phyloP scores from a whole-genome alignment of 371 early-diverging fungal species.

The Mortierella sp. region DNA sequence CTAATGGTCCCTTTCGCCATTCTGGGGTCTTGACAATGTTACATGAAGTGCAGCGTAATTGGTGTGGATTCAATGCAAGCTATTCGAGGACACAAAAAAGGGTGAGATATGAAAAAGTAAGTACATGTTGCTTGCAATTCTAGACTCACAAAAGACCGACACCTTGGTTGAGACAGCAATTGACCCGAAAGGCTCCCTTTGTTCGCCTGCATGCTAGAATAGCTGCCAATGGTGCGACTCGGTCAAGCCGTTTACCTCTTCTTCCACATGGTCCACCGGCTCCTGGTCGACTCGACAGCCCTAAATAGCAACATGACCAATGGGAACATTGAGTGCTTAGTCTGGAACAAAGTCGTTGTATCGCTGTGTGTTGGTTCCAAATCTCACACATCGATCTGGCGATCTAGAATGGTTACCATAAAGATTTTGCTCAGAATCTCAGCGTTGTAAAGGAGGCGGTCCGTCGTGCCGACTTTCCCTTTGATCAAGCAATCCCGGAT shows the following conservation, averaged over 20 bases:
- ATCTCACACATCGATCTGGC: not conserved
- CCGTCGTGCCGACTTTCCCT: slow-evolving; percentile 42
- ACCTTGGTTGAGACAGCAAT: not conserved
- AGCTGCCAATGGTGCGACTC: not conserved
- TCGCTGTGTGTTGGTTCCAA: not conserved
- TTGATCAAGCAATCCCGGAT: slow-evolving; percentile 53
- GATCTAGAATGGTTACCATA: slow-evolving; percentile 25
- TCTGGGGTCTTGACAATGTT: slow-evolving; percentile 75
- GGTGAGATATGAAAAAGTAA: not conserved
- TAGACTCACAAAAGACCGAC: not conserved
- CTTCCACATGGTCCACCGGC: slow-evolving; percentile 32
- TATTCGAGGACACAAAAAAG: not conserved
- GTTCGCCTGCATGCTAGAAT: not conserved
- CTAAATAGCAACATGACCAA: slow-evolving; percentile 17
- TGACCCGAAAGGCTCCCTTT: too few relatives aligned
- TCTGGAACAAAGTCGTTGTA: not conserved
- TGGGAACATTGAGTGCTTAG: not conserved
- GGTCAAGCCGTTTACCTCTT: slow-evolving; percentile 2
- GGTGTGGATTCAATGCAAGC: slow-evolving; percentile 36
- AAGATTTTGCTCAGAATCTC: slow-evolving; percentile 56
- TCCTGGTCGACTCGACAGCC: slow-evolving; percentile 51
- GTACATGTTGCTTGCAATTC: not conserved
- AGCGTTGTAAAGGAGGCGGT: slow-evolving; percentile 50
- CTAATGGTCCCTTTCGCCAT: slow-evolving; percentile 74
- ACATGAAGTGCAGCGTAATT: slow-evolving; percentile 68